Evolutionary conservation across 2,329 filamentous ascomycete genomes (phyloP), one percentile per base, ranked within the genome.

Genomic region (Neurospora sp.): DNA sequence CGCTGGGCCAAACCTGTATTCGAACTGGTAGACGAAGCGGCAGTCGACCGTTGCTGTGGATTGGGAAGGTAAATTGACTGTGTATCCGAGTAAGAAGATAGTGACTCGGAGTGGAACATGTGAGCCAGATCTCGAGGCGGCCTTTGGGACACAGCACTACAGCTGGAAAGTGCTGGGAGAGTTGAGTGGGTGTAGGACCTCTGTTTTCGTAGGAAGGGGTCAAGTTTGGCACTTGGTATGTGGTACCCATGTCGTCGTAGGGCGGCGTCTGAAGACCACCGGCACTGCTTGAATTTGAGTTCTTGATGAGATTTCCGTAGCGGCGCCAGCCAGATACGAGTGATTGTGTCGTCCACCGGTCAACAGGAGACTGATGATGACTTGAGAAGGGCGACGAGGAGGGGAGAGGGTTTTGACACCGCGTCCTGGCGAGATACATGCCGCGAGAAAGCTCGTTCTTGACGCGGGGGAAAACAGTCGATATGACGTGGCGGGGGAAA

Each of bases 191-290:
- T 67, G 67, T 43, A 62, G 8, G 52, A 62, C 28, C 52, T 62
- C 10, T 62, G 28, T 69, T 75, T 13, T 78, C 77, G 72, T 76
- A 78, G 36, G 74, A 70, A 28, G 52, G 23, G 38, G 74, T 74
- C 73, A 78, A 70, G 62, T 74, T 74, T 17, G 76, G 73, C 68
- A 78, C 71, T 69, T 79, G 77, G 72, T 77, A 78, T 9, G 76
- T 75, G 17, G 78, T 77, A 62, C 75, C 77, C 78, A 79, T 79
- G n/a, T 75, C 77, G n/a, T 78, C 76, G 52, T 62, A 62, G 1
- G 78, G 77, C 40, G 76, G 78, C 68, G 77, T 78, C 62, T 71
- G 73, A 52, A 78, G 74, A 46, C 76, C 76, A 68, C 71, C 69
- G 42, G 46, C 38, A 62, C 52, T 62, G 52, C 7, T 62, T 62